phyloP scores from a whole-genome alignment of 2,329 filamentous ascomycete genomes.

The Zymoseptoria crescenta region DNA sequence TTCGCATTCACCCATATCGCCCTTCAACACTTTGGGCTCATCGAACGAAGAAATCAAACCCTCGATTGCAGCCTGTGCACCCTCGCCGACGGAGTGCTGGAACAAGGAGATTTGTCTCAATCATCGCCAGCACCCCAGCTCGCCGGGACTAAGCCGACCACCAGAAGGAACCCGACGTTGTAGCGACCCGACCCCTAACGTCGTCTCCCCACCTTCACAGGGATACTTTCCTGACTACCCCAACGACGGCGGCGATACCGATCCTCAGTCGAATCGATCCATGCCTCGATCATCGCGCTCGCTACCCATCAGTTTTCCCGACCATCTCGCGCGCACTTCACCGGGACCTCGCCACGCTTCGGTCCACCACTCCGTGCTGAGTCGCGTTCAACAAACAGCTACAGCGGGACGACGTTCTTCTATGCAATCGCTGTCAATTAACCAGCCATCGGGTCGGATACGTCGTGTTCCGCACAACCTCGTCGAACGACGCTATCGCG shows the following conservation, averaged over 20 bases:
- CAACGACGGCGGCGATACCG: neutral
- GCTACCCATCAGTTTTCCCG: neutral
- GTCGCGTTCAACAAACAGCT: neutral
- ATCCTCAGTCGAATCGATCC: neutral
- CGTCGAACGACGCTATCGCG: constrained; percentile 41
- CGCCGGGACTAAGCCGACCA: neutral
- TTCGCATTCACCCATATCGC: constrained; percentile 8
- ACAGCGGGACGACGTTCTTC: neutral
- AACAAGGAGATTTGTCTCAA: constrained; percentile 13
- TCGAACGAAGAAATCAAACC: constrained; percentile 12
- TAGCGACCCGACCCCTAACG: neutral
- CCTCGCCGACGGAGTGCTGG: constrained; percentile 11
- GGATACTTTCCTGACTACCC: neutral
- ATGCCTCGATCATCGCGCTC: neutral
- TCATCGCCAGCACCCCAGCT: constrained; percentile 8
- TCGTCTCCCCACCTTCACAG: neutral
- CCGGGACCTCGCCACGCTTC: neutral
- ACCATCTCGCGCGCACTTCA: neutral
- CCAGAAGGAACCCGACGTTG: neutral
- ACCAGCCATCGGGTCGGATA: neutral
- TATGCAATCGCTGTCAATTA: neutral
- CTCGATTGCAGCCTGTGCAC: neutral
- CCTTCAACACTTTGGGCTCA: constrained; percentile 9
- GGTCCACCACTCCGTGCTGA: neutral
- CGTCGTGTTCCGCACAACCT: constrained; percentile 33